Percentiles rank a stretch among this genome's conserved stretches.
phyloP scores from a whole-genome alignment of 441 rosid genomes.

The Syzygium syzygioides region DNA sequence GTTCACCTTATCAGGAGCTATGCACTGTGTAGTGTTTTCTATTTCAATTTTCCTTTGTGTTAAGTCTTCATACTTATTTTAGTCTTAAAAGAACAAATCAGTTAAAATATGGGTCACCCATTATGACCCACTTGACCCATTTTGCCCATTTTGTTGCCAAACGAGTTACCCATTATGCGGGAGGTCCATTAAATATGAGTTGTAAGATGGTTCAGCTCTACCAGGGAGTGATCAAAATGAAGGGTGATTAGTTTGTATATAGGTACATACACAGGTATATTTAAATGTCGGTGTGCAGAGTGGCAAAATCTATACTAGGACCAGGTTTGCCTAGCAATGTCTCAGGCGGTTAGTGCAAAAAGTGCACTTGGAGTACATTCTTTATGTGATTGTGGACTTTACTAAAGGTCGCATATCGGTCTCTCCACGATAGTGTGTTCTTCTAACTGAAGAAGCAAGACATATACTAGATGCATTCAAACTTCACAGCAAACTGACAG shows the following conservation, averaged over 20 bases:
- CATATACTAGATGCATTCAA: neutral
- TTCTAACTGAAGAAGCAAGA: neutral
- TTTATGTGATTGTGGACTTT: neutral
- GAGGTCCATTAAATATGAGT: too few species aligned
- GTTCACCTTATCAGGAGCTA: neutral
- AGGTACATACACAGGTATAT: neutral
- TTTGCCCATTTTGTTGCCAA: too few species aligned
- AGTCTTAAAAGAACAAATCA: neutral
- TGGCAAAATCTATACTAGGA: neutral
- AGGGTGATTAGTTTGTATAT: neutral
- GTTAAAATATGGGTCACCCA: neutral
- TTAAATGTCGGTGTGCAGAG: neutral
- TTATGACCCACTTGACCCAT: neutral
- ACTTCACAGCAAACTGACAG: neutral
- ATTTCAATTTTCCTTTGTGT: neutral
- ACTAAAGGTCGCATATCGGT: neutral
- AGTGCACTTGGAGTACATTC: neutral
- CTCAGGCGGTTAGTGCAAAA: neutral
- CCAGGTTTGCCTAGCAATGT: neutral
- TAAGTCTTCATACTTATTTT: neutral
- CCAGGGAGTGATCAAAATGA: too few species aligned
- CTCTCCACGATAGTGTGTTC: neutral
- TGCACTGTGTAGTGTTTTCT: neutral
- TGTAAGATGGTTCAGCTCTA: too few species aligned
- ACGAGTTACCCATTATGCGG: too few species aligned